These are phyloP conservation scores for Termitomyces sp. DNA, from an alignment of 1,284 basidiomycete species.

Conservation along the genomic window DNA sequence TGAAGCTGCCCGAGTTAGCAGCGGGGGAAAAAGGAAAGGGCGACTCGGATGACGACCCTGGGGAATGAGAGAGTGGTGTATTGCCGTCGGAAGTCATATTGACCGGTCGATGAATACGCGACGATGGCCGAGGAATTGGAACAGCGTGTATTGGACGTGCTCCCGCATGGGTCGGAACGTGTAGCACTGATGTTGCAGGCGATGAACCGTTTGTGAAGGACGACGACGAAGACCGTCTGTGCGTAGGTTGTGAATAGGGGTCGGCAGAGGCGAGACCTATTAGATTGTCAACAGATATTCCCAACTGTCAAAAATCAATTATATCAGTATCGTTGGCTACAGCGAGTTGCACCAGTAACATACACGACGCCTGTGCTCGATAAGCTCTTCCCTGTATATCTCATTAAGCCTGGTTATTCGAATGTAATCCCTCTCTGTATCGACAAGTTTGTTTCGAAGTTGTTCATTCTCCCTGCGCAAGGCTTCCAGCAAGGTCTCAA, in stretches of 20 bases:
- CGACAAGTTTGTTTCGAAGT: constrained; percentile 55
- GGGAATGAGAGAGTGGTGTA: constrained; percentile 57
- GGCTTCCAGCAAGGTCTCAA: constrained; percentile 64
- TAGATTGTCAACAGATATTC: constrained; percentile 67
- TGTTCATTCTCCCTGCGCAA: constrained; percentile 73
- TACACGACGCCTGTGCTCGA: constrained; percentile 69
- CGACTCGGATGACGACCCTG: constrained; percentile 50
- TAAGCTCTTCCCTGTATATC: constrained; percentile 74
- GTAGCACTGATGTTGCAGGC: constrained; percentile 40
- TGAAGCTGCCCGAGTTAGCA: constrained; percentile 46
- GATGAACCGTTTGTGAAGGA: constrained; percentile 37
- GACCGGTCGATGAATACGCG: constrained; percentile 51
- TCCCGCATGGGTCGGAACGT: constrained; percentile 22
- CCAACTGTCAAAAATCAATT: constrained; percentile 42
- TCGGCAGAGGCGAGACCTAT: constrained; percentile 62
- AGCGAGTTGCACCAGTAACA: constrained; percentile 25
- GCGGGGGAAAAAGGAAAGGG: constrained; percentile 56
- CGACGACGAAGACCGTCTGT: constrained; percentile 44
- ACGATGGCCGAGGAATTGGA: constrained; percentile 63
- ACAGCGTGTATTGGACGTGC: constrained; percentile 41
- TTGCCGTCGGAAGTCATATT: constrained; percentile 40
- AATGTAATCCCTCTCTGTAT: constrained; percentile 70
- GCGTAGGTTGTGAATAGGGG: constrained; percentile 63
- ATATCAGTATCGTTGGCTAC: not conserved
- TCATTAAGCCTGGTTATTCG: constrained; percentile 70